A percentile compares a stretch with the other conserved stretches of the same genome.
phyloP scores from a whole-genome alignment of 306 rosid species.

The Vachellia collinsii region DNA sequence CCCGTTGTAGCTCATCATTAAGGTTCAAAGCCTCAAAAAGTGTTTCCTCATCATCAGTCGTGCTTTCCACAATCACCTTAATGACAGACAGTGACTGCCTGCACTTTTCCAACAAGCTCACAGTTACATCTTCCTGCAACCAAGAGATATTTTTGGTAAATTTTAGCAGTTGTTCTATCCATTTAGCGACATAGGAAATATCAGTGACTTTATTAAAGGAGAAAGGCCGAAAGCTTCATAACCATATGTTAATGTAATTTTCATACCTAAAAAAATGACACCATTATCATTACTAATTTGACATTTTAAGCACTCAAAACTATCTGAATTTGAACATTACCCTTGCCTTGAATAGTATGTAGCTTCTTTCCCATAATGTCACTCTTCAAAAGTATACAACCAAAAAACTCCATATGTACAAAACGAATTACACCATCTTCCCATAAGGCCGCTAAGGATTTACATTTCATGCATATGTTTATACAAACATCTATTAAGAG shows the following conservation, averaged over 20 bases:
- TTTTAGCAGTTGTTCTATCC: slow-evolving; percentile 19
- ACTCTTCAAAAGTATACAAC: slow-evolving; percentile 7
- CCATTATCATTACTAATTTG: neutral
- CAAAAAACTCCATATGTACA: slow-evolving; percentile 10
- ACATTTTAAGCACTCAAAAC: neutral
- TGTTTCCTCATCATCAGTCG: slow-evolving; percentile 69
- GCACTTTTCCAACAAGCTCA: slow-evolving; percentile 76
- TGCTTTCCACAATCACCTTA: slow-evolving; percentile 71
- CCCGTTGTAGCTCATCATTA: slow-evolving; percentile 75
- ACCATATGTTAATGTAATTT: neutral
- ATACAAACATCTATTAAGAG: neutral
- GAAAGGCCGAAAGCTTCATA: neutral
- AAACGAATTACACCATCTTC: neutral
- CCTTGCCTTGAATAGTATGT: slow-evolving; percentile 11
- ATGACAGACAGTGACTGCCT: slow-evolving; percentile 65
- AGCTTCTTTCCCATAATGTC: slow-evolving; percentile 10
- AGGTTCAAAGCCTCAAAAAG: slow-evolving; percentile 82
- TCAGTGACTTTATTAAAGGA: neutral
- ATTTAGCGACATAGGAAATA: neutral
- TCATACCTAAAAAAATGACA: neutral
- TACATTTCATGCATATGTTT: neutral
- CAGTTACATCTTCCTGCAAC: slow-evolving; percentile 72
- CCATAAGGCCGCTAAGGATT: neutral
- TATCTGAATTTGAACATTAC: slow-evolving; percentile 15
- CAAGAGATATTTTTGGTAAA: slow-evolving; percentile 30